Conservation (phyloP, 2,329 filamentous ascomycete species). For the Xylariaceae sp. region DNA sequence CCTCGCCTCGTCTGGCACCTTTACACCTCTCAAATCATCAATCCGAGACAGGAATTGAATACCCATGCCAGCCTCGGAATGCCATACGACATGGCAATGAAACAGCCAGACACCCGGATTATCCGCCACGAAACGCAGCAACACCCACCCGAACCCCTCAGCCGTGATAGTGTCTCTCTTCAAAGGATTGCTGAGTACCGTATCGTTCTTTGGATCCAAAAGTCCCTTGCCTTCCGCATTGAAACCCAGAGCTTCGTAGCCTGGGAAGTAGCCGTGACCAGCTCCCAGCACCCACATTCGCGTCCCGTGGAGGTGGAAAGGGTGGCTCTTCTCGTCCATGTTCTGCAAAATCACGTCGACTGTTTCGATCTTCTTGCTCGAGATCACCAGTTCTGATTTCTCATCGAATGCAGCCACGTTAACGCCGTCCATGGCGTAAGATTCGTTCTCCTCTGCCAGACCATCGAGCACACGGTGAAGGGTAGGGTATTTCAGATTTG, state of each 20-base stretch:
- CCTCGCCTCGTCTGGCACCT: conserved; percentile 40
- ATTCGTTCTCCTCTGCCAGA: conserved; percentile 37
- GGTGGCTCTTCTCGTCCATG: conserved; percentile 55
- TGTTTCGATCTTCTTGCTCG: conserved; percentile 43
- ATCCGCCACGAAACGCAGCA: conserved; percentile 44
- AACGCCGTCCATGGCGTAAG: conserved; percentile 44
- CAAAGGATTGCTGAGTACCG: conserved; percentile 36
- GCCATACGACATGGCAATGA: conserved; percentile 37
- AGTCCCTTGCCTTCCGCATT: conserved; percentile 29
- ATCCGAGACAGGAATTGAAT: conserved; percentile 40
- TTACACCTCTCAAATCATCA: conserved; percentile 39
- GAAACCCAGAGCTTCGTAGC: conserved; percentile 35
- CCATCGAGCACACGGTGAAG: conserved; percentile 47
- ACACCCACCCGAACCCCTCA: conserved; percentile 45
- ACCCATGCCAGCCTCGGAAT: conserved; percentile 35
- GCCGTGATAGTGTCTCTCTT: conserved; percentile 41
- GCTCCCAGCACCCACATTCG: conserved; percentile 48
- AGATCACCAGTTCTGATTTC: conserved; percentile 47
- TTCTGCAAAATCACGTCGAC: conserved; percentile 59
- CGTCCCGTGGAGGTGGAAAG: conserved; percentile 62
- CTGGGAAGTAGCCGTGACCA: conserved; percentile 59
- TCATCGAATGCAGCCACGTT: conserved; percentile 44
- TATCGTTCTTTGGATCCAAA: conserved; percentile 32
- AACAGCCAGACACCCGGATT: conserved; percentile 43
- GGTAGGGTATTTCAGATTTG: conserved; percentile 42